Base-by-base conservation (phyloP, 306 rosid genomes). In the Castanopsis chinensis region DNA sequence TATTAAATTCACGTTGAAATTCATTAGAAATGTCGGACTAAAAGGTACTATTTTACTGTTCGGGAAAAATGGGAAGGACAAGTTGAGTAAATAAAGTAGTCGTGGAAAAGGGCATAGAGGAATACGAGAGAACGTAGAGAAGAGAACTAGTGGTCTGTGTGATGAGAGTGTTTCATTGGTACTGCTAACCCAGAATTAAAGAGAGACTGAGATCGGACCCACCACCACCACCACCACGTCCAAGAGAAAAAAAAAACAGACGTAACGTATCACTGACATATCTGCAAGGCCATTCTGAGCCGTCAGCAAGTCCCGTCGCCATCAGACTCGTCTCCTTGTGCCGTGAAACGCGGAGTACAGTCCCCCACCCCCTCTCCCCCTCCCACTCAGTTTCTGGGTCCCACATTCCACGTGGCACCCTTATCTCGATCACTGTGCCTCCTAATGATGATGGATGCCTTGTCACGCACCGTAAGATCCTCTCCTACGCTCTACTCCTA, bases 331-430 rank as follows among this genome's bases (percentile, higher is more conserved):
- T 81, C 90, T 82, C 70, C 78, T 87, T 81, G 51, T 79, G 88
- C 88, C 88, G 88, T 61, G 73, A 87, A 87, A 81, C 86, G 64
- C 90, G 86, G 86, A 87, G 83, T 81, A 82, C 84, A 84, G 84
- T 84, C 80, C 56, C 74, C 71, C 59, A 37, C 56, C 32, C 32
- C 73, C 2, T 59, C 13, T 53, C 57, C 51, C 23, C 69, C 1
- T 59, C 13, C 64, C 72, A 12, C 73, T 25, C 76, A 45, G 20
- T 6, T 7, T 15, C 23, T 8, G 18, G 37, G 63, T 4, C 72
- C 78, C 73, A 43, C 81, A 27, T 1, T 21, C 60, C 43, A 58
- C 69, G 27, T 54, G 43, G 54, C 73, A 2, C 6, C 3, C 25
- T 4, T 3, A 5, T 23, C 73, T 61, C 58, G 76, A 6, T 17